phyloP scores from a whole-genome alignment of 345 rosid genomes.

The thale cress (Arabidopsis thaliana) region DNA sequence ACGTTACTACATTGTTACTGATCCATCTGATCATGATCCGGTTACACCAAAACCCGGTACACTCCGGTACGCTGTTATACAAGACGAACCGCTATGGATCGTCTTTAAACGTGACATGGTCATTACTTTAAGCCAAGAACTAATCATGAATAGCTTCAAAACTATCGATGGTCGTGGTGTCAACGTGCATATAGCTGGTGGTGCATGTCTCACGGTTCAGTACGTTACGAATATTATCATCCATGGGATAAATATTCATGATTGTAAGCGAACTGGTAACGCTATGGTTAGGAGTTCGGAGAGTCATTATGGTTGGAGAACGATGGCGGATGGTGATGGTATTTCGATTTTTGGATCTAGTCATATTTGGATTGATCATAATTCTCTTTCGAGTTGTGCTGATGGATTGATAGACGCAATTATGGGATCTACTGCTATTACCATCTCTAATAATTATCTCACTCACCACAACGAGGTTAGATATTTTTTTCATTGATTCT shows the following conservation, averaged over 20 bases:
- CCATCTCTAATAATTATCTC: conserved; percentile 74
- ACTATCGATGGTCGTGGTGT: conserved; percentile 72
- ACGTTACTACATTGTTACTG: conserved; percentile 57
- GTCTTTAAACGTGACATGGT: conserved; percentile 77
- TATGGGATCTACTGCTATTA: conserved; percentile 75
- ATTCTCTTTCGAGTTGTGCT: conserved; percentile 73
- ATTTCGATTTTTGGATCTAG: conserved; percentile 75
- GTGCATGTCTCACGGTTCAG: conserved; percentile 70
- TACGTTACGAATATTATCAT: conserved; percentile 73
- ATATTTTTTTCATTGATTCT: not conserved
- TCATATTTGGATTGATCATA: conserved; percentile 90
- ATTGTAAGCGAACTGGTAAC: conserved; percentile 70
- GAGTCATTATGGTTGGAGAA: conserved; percentile 75
- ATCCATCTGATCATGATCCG: conserved; percentile 60
- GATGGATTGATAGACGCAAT: conserved; percentile 77
- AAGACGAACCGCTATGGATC: conserved; percentile 75
- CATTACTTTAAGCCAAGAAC: conserved; percentile 66
- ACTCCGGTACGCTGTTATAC: conserved; percentile 73
- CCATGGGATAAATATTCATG: conserved; percentile 67
- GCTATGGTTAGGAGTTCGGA: conserved; percentile 84
- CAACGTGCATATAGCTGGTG: conserved; percentile 58
- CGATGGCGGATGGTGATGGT: conserved; percentile 82
- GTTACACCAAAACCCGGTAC: conserved; percentile 73
- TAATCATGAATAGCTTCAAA: conserved; percentile 80
- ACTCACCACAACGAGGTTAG: conserved; percentile 77